Evolutionary conservation across 1,284 basidiomycete species (phyloP), one percentile per base, ranked within the genome.

Genomic region (Tylopilus sp.): DNA sequence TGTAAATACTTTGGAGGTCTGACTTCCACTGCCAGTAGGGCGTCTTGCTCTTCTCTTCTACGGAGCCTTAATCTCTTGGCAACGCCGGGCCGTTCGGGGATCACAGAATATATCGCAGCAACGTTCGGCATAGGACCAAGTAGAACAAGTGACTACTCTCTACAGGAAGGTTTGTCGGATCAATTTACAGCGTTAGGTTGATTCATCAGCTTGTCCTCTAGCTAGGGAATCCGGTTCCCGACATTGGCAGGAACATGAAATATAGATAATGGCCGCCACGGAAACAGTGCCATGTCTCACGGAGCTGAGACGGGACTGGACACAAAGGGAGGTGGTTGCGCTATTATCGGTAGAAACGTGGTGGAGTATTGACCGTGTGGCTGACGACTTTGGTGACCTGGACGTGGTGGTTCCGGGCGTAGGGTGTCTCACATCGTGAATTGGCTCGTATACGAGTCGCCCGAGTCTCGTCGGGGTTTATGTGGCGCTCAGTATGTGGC

Each of bases 1-100:
- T 2, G 11, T 13, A 64, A 64, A 61, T 13, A 51, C 4, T 11
- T 16, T 7, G 28, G n/a, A n/a, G n/a, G n/a, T n/a, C n/a, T n/a
- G 16, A n/a, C 29, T 25, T 9, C 6, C 31, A n/a, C 31, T n/a
- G n/a, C n/a, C n/a, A n/a, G 7, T 25, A 8, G 8, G 25, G 8
- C 7, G 25, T 25, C 25, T 8, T 6, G 6, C 8, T 8, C 7
- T 25, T 25, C 25, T 7, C 25, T 25, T 8, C 4, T n/a, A 16
- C 8, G 16, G 10, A 34, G 31, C n/a, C 31, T n/a, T n/a, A n/a
- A n/a, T 16, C 3, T 15, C 4, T 25, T 25, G 25, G 23, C 23
- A 6, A 23, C n/a, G 23, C 4, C 23, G 23, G 23, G 23, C 23
- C 23, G 23, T 23, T 23, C 16, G 6, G 9, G 18, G 34, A 21